Evolutionary conservation across 2,329 filamentous ascomycete species (phyloP).

Genomic region (Colletotrichum truncatum): DNA sequence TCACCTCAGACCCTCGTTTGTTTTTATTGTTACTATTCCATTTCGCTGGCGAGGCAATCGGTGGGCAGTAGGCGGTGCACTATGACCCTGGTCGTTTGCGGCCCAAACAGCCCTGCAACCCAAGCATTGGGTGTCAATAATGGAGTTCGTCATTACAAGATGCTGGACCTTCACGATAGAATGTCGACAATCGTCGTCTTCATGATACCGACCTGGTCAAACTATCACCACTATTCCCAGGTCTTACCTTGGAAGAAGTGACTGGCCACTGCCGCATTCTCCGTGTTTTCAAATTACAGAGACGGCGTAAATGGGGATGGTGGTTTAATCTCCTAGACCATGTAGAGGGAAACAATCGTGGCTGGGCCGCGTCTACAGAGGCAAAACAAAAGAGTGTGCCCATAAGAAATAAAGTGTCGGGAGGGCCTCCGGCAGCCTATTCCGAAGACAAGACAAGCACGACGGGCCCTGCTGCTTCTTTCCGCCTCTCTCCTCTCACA

Average conservation of each 20-base stretch:
- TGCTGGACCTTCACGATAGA: neutral
- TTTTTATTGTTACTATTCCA: constrained; percentile 35
- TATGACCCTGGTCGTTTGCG: constrained; percentile 15
- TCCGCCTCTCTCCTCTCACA: neutral
- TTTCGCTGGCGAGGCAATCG: constrained; percentile 34
- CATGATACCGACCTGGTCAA: neutral
- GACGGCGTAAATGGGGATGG: no score
- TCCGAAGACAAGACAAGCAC: neutral
- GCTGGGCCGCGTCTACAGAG: neutral
- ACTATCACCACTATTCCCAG: neutral
- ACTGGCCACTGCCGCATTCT: no score
- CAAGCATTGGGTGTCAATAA: constrained; percentile 24
- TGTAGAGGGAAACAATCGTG: neutral
- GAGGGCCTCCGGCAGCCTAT: neutral
- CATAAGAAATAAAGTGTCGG: neutral
- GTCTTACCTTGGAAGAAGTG: neutral
- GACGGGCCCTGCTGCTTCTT: neutral
- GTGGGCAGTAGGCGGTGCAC: constrained; percentile 6
- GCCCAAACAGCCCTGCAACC: constrained; percentile 22
- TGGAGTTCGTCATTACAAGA: constrained; percentile 1
- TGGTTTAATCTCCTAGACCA: neutral
- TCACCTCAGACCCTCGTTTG: constrained; percentile 20
- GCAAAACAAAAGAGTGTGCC: neutral
- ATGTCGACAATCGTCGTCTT: constrained; percentile 17
- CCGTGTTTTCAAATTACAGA: no score